Percentiles rank a stretch among this genome's conserved stretches.
Conservation (phyloP, 1,139 yeast genomes). For the Diutina scorzettiae region DNA sequence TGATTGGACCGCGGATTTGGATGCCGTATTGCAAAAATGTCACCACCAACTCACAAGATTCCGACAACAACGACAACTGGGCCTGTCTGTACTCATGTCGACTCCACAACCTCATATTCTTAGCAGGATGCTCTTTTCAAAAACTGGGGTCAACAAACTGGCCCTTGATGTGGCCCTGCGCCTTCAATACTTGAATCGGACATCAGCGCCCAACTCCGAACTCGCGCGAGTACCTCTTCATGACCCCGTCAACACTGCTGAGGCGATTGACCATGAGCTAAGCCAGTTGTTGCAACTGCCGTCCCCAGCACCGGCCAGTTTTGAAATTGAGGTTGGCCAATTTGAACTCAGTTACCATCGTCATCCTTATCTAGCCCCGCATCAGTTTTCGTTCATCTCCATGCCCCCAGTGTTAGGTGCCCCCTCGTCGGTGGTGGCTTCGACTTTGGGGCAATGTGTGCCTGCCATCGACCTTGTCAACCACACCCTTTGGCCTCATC, state of each 20-base stretch:
- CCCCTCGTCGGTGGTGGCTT: background rate
- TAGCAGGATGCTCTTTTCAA: background rate
- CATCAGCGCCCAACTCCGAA: background rate
- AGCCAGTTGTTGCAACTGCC: background rate
- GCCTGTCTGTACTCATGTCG: background rate
- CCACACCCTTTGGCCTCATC: background rate
- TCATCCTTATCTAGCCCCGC: background rate
- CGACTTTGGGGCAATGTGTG: background rate
- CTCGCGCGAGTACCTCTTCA: background rate
- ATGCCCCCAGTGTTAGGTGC: background rate
- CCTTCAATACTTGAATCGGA: background rate
- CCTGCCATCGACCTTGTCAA: background rate
- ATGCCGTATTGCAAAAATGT: background rate
- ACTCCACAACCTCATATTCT: background rate
- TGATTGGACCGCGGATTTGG: background rate
- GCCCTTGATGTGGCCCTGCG: background rate
- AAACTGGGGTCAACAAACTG: slow-evolving; percentile 1
- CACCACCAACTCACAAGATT: background rate
- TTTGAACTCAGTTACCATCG: background rate
- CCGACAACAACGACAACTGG: background rate
- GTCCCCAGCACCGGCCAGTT: background rate
- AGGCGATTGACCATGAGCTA: background rate
- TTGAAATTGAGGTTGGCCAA: background rate
- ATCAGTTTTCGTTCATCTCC: background rate
- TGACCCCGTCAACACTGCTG: background rate